Base-by-base conservation (phyloP, 2,329 filamentous ascomycete species). In the Sporothrix variecibatus region DNA sequence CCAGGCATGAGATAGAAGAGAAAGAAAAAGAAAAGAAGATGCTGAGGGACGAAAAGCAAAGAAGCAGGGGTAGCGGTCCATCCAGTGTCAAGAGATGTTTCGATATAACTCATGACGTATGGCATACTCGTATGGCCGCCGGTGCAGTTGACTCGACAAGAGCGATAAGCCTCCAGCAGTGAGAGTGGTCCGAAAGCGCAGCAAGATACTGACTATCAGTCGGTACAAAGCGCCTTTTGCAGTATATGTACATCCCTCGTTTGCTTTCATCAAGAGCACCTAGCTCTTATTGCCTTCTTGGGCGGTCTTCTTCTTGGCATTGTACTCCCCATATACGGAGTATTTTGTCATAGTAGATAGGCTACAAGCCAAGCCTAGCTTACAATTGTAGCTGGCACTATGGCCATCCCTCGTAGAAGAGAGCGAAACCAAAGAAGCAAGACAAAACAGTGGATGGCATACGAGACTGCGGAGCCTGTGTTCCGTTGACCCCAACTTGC, bases 391-490 rank as follows among this genome's bases (percentile, higher is more conserved):
- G 38, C 40, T 64, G 58, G 31, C 58, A 38, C 20, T 64, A 20
- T 20, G n/a, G 43, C 7, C 58, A 64, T 40, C 58, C 20, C 58
- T 40, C 58, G 15, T 6, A 20, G 15, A 15, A 20, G n/a, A 26
- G 12, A 28, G 17, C n/a, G 38, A 69, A 15, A 53, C 2, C 3
- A 38, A 53, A 69, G 28, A 40, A 51, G 56, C 28, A 51, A 72
- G 58, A 26, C 56, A 72, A 31, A 34, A 6, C n/a, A 71, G 53
- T 71, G 56, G 70, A 64, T 49, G 9, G 40, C 56, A 72, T 72
- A 72, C 70, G 70, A 64, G 70, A 40, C 8, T 28, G 17, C 43
- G 40, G 70, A 64, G 31, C 12, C 26, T 62, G 70, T 34, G 26
- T 72, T 64, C 58, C 43, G 58, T 4, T 40, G 15, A 5, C 28